Evolutionary conservation across 176 grass and related monocot genomes (phyloP), one percentile per base, ranked within the genome.

Genomic region (Pontederia paniculata): DNA sequence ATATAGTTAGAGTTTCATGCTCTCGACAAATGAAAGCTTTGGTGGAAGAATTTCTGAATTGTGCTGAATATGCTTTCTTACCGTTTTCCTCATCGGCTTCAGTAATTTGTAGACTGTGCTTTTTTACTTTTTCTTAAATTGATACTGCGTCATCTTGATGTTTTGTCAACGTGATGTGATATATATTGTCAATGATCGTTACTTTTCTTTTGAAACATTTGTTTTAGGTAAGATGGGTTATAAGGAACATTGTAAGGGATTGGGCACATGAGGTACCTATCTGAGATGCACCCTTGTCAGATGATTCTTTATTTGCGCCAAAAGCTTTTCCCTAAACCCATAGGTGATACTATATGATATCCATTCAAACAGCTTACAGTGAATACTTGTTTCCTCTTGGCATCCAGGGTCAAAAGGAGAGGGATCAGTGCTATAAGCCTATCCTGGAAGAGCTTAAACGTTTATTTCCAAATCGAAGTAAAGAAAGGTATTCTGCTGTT

Each of bases 211-310:
- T 72, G 68, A 13, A 62, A 23, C 56, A 47, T 52, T 75, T 45
- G 49, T 91, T 51, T 9, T 76, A 98, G 93, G 86, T 98, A 62
- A 91, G 93, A 77, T 91, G 93, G 17, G 91, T 91, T 50, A 71
- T 98, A 79, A 81, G 93, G 77, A 98, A 98, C 74, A 88, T 98
- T 0, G 80, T 98, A 37, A 91, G 93, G 69, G 93, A 98, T 67
- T 98, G 93, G 93, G 83, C 83, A 62, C 48, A 81, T 15, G 93
- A 98, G 93, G 93, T 98, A 75, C 71, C 75, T 70, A 21, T 68
- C 60, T 16, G 60, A 54, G 45, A 61, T 48, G 45, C 25, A 48
- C 5, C 44, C 45, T 25, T 51, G 15, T 69, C 23, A 45, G 18
- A 53, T 73, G 0, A 23, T 43, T 48, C 18, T 23, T 49, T 50